Base-by-base conservation (phyloP, 768 basidiomycete species). In the Tulasnella calospora region DNA sequence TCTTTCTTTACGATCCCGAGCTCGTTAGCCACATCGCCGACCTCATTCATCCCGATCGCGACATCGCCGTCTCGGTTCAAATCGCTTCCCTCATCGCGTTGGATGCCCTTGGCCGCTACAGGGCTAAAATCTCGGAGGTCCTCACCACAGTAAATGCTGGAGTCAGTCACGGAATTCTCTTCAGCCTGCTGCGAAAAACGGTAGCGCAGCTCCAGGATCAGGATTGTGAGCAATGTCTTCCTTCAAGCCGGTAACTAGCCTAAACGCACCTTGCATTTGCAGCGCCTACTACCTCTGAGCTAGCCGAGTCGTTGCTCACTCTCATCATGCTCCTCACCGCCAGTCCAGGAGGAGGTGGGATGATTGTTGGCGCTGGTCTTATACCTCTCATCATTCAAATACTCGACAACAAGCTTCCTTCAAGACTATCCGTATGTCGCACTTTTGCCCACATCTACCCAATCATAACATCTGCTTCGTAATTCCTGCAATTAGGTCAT, bases 1-100 rank as follows among this genome's bases (percentile, higher is more conserved):
- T 99, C 61, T 97, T 99, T 86, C 88, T 99, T 15, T 96, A 95
- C 82, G 96, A 99, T 83, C 97, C 97, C 9, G 96, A 98, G 82
- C 87, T 99, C 74, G 91, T 98, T 81, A 86, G 88, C 1, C 94
- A 96, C 82, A 87, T 98, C 79, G 94, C 96, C 15, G 95, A 96
- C 82, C 88, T 99, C 33, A 88, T 99, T 55, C 94, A 94, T 82
- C 89, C 94, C 57, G 93, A 95, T 82, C 88, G 87, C 69, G 89
- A 88, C 51, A 88, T 97, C 36, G 89, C 92, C 12, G 86, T 91
- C 71, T 83, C 87, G 38, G 89, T 98, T 9, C 93, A 96, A 84
- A 92, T 92, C 2, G 92, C 94, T 1, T 94, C 96, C 21, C 88
- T 99, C 77, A 89, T 92, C 36, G 92, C 94, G n/a, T 87, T 99